Evolutionary conservation across 225 moss, liverwort and hornwort species (phyloP), one percentile per base, ranked within the genome.

Genomic region (Pseudisothecium myosuroides): DNA sequence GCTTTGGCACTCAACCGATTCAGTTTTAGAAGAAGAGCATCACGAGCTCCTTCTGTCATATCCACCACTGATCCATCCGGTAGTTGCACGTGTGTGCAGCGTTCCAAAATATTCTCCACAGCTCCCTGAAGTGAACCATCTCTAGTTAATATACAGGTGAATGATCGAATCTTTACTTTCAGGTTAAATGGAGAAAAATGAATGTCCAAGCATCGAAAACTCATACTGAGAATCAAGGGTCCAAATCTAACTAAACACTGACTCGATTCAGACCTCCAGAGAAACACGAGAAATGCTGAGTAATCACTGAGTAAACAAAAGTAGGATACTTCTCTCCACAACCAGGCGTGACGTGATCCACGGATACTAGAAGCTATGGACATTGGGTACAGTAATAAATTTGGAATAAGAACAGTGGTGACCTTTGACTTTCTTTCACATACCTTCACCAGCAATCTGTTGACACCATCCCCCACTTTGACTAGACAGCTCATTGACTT

Each of bases 401-500:
- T 83, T 73, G 17, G 54, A 81, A 76, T 49, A 90, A 45, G 27
- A 82, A 76, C 27, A n/a, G 20, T 32, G 36, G 41, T 43, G 67
- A 62, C 39, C 41, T 24, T 34, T 14, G 56, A 80, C 37, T 78
- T 76, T 67, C 68, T 63, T 82, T 32, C 62, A 71, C 84, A 75
- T 88, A 98, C 98, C 97, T 98, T 98, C 83, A 98, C 98, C 63
- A 98, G 90, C 41, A 98, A 92, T 76, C 94, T 93, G 89, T 97
- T 98, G 37, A 81, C 91, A 85, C 96, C 95, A 60, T 90, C 82
- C 52, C 54, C 78, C 62, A 58, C 87, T 87, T 92, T 96, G 72
- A 94, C 91, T 68, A 98, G 89, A 90, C 95, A 95, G 85, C 98
- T 92, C 98, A 98, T 98, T 52, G 98, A 98, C 87, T 97, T 98